A percentile compares a stretch with the other conserved stretches of the same genome.
Evolutionary conservation across 2,329 filamentous ascomycete genomes (phyloP).

Genomic region (Xylariaceae sp.): DNA sequence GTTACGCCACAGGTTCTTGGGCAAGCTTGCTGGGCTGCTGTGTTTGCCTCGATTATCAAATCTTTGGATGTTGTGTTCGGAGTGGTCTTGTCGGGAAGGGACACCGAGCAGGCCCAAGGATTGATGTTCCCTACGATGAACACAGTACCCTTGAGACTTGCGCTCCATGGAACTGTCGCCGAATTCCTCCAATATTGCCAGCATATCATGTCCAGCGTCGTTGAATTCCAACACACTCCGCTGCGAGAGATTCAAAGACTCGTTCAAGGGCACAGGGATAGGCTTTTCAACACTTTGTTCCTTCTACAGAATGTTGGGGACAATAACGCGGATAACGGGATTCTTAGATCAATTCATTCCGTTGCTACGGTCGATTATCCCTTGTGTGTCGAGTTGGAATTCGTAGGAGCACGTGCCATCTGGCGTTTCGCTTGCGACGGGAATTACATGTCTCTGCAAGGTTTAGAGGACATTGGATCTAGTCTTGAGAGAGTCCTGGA

Average conservation of each 20-base stretch:
- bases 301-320: slow-evolving; percentile 45
- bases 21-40: slow-evolving; percentile 70
- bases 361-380: slow-evolving; percentile 73
- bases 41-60: slow-evolving; percentile 59
- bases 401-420: slow-evolving; percentile 48
- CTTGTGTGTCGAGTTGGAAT: slow-evolving; percentile 76
- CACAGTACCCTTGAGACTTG: slow-evolving; percentile 69
- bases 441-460: slow-evolving; percentile 44
- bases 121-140: slow-evolving; percentile 90
- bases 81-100: slow-evolving; percentile 78
- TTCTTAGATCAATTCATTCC: slow-evolving; percentile 58
- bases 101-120: slow-evolving; percentile 61
- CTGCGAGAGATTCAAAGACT: slow-evolving; percentile 63
- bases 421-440: slow-evolving; percentile 72
- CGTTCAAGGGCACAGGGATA: slow-evolving; percentile 33
- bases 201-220: slow-evolving; percentile 59
- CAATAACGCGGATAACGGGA: background rate
- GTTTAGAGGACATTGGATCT: slow-evolving; percentile 49
- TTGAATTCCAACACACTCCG: slow-evolving; percentile 73
- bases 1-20: slow-evolving; percentile 74
- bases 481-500: slow-evolving; percentile 57
- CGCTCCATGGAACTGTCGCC: slow-evolving; percentile 63
- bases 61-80: slow-evolving; percentile 78
- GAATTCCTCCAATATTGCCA: slow-evolving; percentile 72
- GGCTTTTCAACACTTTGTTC: slow-evolving; percentile 54